Evolutionary conservation across 345 rosid species (phyloP).

Genomic region (Euphorbia tirucalli): DNA sequence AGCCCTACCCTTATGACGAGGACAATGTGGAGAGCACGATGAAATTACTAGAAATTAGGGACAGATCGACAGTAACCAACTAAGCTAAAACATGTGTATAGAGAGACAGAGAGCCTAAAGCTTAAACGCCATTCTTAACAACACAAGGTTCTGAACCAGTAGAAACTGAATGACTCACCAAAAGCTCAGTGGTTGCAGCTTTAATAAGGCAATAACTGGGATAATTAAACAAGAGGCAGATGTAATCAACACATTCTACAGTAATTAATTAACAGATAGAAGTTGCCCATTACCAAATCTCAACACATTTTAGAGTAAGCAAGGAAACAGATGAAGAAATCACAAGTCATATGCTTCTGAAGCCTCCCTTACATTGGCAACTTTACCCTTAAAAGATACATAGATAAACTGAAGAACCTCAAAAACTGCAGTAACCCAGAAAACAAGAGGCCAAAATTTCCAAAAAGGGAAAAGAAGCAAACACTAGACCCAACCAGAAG

Average conservation of each 20-base stretch:
- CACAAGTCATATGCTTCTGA: too few relatives aligned
- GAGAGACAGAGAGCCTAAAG: not conserved
- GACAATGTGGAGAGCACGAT: too few relatives aligned
- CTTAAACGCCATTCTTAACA: not conserved
- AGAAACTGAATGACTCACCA: not conserved
- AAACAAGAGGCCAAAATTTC: not conserved
- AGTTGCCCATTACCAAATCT: too few relatives aligned
- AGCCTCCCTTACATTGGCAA: too few relatives aligned
- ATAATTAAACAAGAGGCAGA: not conserved
- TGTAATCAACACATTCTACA: not conserved
- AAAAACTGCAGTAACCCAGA: conserved; percentile 1
- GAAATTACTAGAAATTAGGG: not conserved
- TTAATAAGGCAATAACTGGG: not conserved
- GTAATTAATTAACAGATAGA: too few relatives aligned
- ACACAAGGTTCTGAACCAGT: not conserved
- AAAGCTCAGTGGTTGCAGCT: not conserved
- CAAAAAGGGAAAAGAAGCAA: not conserved
- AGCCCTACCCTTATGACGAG: not conserved
- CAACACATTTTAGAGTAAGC: too few relatives aligned
- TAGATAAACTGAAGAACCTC: not conserved
- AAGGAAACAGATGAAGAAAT: too few relatives aligned
- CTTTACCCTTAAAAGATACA: not conserved
- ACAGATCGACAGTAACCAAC: too few relatives aligned
- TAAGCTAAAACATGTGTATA: not conserved
- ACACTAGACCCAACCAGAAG: conserved; percentile 20